Conservation (phyloP, 2,329 filamentous ascomycete species). For the Trichoderma koningiopsis region DNA sequence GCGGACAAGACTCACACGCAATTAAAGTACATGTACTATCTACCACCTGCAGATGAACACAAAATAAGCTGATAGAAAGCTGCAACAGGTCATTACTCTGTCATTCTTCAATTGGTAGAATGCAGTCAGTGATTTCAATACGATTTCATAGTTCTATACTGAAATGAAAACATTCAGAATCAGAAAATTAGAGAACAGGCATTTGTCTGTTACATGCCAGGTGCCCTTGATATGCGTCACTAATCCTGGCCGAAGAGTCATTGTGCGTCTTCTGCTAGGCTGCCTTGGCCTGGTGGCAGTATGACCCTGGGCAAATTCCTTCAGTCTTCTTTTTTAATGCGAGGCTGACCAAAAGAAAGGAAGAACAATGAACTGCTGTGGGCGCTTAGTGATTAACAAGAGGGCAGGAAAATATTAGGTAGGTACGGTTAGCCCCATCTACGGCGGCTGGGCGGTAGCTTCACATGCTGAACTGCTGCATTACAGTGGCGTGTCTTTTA, state of each 20-base stretch:
- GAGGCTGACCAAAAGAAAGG: background rate
- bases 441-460: background rate
- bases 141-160: background rate
- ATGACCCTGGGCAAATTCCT: background rate
- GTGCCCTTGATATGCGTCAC: background rate
- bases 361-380: background rate
- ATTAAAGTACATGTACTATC: background rate
- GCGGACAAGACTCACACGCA: background rate
- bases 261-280: background rate
- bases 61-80: background rate
- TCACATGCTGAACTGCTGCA: slow-evolving; percentile 9
- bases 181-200: background rate
- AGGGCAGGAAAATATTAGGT: background rate
- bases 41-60: background rate
- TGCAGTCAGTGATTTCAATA: background rate
- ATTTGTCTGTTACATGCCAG: background rate
- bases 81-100: background rate
- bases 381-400: background rate
- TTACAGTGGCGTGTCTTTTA: background rate
- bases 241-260: background rate
- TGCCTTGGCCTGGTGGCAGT: background rate
- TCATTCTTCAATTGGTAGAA: background rate
- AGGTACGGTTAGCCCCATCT: background rate
- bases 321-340: background rate
- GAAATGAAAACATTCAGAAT: background rate